phyloP scores from a whole-genome alignment of 805 yeast genomes.

The Monosporozyma unispora region DNA sequence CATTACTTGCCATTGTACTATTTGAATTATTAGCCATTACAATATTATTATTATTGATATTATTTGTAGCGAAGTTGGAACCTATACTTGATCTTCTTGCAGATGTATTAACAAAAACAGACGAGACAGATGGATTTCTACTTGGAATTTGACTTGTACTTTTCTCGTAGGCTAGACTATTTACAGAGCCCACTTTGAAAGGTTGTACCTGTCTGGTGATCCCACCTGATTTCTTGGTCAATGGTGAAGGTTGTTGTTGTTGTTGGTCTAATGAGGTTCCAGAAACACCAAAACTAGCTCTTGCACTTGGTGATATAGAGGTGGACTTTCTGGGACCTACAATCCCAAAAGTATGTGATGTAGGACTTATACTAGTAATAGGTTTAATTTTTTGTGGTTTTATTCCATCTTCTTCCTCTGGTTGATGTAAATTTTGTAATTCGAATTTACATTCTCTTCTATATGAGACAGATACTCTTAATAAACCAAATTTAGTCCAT shows the following conservation, averaged over 20 bases:
- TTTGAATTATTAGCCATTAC: conserved; percentile 16
- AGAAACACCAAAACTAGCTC: neutral
- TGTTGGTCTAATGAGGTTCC: conserved; percentile 3
- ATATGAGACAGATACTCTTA: conserved; percentile 70
- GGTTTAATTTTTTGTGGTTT: neutral
- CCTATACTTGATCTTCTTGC: conserved; percentile 34
- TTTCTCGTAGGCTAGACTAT: conserved; percentile 20
- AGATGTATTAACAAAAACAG: conserved; percentile 34
- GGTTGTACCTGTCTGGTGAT: conserved; percentile 27
- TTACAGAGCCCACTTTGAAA: conserved; percentile 32
- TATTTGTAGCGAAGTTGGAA: conserved; percentile 9
- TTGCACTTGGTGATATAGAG: conserved; percentile 9
- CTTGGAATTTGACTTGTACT: conserved; percentile 24
- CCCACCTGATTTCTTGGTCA: conserved; percentile 11
- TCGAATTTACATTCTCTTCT: conserved; percentile 62
- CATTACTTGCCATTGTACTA: conserved; percentile 9
- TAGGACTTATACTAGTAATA: neutral
- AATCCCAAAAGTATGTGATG: neutral
- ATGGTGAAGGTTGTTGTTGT: conserved; percentile 1
- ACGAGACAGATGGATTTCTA: conserved; percentile 38
- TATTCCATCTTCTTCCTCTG: neutral
- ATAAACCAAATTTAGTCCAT: conserved; percentile 63
- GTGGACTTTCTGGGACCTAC: neutral
- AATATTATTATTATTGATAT: conserved; percentile 10
- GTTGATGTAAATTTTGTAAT: conserved; percentile 23